These are phyloP conservation scores for Chlorella sp. DNA, from an alignment of 139 green algal genomes.

Conservation along the genomic window DNA sequence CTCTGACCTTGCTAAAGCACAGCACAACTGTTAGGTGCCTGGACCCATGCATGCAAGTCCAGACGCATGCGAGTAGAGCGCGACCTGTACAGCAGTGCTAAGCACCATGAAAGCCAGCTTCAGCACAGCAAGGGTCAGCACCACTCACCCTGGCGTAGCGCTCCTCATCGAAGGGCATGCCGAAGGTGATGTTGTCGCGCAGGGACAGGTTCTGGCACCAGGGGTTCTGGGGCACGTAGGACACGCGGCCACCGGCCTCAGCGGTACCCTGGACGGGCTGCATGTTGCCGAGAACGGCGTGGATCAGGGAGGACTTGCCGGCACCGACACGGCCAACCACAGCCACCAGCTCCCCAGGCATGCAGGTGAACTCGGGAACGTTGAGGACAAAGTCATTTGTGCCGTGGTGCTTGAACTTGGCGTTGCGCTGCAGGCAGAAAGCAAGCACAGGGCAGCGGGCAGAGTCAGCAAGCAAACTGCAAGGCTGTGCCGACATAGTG, in stretches of 20 bases:
- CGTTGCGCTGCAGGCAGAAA: constrained; percentile 26
- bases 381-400: background rate
- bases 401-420: constrained; percentile 47
- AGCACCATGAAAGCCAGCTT: too few relatives aligned
- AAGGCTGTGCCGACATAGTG: too few relatives aligned
- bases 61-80: too few relatives aligned
- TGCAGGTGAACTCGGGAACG: background rate
- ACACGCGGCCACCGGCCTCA: constrained; percentile 22
- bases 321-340: constrained; percentile 45
- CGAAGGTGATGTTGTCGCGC: constrained; percentile 62
- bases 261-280: background rate
- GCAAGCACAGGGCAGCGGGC: too few relatives aligned
- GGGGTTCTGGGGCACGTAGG: constrained; percentile 49
- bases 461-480: too few relatives aligned
- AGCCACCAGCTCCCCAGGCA: background rate
- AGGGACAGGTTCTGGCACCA: constrained; percentile 71
- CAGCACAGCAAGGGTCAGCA: constrained; percentile 7
- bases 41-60: background rate
- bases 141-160: constrained; percentile 35
- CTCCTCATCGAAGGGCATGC: constrained; percentile 38
- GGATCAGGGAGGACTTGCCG: constrained; percentile 36
- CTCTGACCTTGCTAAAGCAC: too few relatives aligned
- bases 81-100: too few relatives aligned
- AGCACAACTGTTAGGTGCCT: too few relatives aligned
- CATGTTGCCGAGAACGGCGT: constrained; percentile 35